phyloP scores from a whole-genome alignment of 2,329 filamentous ascomycete species.

The Drechslerella dactyloides region DNA sequence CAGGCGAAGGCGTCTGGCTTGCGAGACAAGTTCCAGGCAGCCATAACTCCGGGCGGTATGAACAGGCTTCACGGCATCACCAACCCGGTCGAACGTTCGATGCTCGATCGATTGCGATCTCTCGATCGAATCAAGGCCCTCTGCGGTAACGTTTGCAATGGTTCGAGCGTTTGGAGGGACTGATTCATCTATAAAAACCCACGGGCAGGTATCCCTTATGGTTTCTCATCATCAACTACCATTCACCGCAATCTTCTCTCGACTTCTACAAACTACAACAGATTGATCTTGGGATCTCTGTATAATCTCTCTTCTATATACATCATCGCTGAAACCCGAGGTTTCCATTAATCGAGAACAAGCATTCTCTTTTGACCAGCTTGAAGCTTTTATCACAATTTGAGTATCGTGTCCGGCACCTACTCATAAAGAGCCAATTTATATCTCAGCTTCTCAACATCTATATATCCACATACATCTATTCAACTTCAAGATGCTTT shows the following conservation, averaged over 20 bases:
- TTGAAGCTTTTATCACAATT: slow-evolving; percentile 3
- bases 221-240: slow-evolving; percentile 12
- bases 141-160: too few species aligned
- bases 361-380: background rate
- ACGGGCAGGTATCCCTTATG: background rate
- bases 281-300: slow-evolving; percentile 44
- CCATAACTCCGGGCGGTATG: slow-evolving; percentile 4
- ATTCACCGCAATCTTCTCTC: slow-evolving; percentile 7
- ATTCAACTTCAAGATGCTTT: slow-evolving; percentile 37
- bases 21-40: slow-evolving; percentile 19
- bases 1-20: too few species aligned
- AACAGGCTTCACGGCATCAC: background rate
- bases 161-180: background rate
- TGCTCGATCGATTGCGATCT: background rate
- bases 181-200: slow-evolving; percentile 7
- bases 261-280: background rate
- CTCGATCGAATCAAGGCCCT: too few species aligned
- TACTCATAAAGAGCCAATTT: too few species aligned
- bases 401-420: too few species aligned
- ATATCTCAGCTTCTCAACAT: too few species aligned
- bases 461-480: slow-evolving; percentile 7
- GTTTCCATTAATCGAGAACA: slow-evolving; percentile 6
- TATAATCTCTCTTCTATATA: slow-evolving; percentile 5
- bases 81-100: background rate
- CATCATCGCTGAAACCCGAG: slow-evolving; percentile 13